phyloP scores from a whole-genome alignment of 345 rosid genomes.

The Citrus maxima region DNA sequence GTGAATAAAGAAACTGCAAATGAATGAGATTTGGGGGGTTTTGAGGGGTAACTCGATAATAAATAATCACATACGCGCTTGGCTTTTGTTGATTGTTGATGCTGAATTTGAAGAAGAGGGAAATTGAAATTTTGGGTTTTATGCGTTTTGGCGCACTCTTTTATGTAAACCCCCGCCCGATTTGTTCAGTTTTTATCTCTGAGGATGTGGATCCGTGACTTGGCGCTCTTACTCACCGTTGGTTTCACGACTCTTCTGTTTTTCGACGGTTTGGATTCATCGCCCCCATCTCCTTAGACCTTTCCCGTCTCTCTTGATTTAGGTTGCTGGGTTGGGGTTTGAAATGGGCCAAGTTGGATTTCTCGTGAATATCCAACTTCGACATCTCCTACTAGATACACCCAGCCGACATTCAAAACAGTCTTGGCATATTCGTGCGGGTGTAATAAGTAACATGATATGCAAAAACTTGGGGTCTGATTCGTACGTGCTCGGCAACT shows the following conservation, averaged over 20 bases:
- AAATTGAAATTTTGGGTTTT: not conserved
- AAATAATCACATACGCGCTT: no score
- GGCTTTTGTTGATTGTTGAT: no score
- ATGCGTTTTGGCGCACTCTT: not conserved
- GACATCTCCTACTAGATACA: no score
- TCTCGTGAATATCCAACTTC: no score
- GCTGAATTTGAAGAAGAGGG: not conserved
- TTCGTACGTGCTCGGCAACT: no score
- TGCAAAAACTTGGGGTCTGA: no score
- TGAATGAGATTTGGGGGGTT: not conserved
- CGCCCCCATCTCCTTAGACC: no score
- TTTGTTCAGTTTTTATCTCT: not conserved
- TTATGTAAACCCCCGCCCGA: not conserved
- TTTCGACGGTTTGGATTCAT: not conserved
- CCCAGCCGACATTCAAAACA: no score
- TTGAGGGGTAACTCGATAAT: not conserved
- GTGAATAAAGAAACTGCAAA: not conserved
- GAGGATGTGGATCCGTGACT: not conserved
- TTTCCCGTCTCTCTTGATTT: not conserved
- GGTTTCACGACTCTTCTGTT: not conserved
- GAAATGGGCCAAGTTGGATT: not conserved
- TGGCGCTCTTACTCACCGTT: not conserved
- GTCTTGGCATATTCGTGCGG: no score
- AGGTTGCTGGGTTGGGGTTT: not conserved
- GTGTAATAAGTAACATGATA: no score